Evolutionary conservation across 2,329 filamentous ascomycete species (phyloP).

Genomic region (Xylariaceae sp.): DNA sequence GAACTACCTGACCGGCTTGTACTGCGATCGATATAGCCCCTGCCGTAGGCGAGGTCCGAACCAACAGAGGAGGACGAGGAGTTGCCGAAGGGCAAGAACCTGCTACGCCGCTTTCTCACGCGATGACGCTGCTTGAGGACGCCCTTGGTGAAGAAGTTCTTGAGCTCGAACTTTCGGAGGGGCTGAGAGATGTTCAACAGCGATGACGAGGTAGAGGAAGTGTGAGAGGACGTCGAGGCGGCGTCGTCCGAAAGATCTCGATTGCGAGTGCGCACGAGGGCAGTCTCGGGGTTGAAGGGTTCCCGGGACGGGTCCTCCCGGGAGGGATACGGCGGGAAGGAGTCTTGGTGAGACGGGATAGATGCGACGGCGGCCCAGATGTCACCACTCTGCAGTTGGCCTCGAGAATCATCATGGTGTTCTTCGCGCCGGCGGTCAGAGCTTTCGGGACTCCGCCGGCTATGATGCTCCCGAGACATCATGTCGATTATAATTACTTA

Average conservation of each 20-base stretch:
- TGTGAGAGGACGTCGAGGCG: slow-evolving; percentile 32
- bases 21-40: slow-evolving; percentile 47
- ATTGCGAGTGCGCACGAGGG: slow-evolving; percentile 22
- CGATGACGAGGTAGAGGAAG: slow-evolving; percentile 53
- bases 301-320: slow-evolving; percentile 7
- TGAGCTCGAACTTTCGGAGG: slow-evolving; percentile 48
- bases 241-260: slow-evolving; percentile 27
- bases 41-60: slow-evolving; percentile 63
- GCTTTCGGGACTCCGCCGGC: slow-evolving; percentile 52
- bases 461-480: slow-evolving; percentile 47
- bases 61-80: slow-evolving; percentile 64
- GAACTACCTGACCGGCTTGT: slow-evolving; percentile 34
- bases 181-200: slow-evolving; percentile 61
- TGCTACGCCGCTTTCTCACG: slow-evolving; percentile 44
- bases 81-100: slow-evolving; percentile 53
- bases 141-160: slow-evolving; percentile 58
- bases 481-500: slow-evolving; percentile 35
- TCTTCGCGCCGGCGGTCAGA: slow-evolving; percentile 47
- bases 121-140: slow-evolving; percentile 43
- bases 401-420: slow-evolving; percentile 38
- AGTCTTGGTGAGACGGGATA: slow-evolving; percentile 21
- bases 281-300: slow-evolving; percentile 20
- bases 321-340: slow-evolving; percentile 1
- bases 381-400: slow-evolving; percentile 32
- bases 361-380: slow-evolving; percentile 15